Evolutionary conservation across 2,329 filamentous ascomycete genomes (phyloP), one percentile per base, ranked within the genome.

Genomic region (Pseudofabraea citricarpa): DNA sequence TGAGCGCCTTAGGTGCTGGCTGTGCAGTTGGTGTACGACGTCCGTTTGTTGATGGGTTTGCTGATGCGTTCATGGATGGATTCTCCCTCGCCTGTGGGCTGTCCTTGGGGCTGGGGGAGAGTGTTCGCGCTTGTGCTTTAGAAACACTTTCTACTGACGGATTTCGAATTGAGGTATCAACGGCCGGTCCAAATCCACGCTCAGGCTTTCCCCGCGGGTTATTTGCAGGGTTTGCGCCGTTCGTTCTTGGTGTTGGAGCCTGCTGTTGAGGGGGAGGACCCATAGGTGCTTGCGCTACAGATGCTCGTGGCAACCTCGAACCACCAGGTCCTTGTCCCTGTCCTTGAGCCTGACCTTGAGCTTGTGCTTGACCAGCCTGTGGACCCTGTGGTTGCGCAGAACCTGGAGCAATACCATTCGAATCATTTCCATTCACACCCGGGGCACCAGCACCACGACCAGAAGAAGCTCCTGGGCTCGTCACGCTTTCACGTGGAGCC

Each of bases 191-290:
- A 36, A 52, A 58, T 2, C 50, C 52, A 15, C 51, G 50, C 18
- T 62, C 62, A 19, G 52, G 49, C 24, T 53, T 58, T 10, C 40
- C 41, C 37, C 56, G 52, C 19, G 45, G 47, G 44, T 48, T 54
- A 9, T 33, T 40, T 4, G 39, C 41, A 6, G 51, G 48, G 7
- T 44, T 47, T 6, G 47, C 36, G 19, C 50, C 53, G 44, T 56
- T 58, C 2, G 44, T 36, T 40, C 57, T 49, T 33, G 78, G 73
- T 39, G 74, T 73, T 27, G 81, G 80, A 38, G 77, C 73, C 63
- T 83, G 81, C 35, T 80, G 77, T 41, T 78, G 74, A 19, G 81
- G 81, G 39, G 82, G 81, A 29, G 81, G 81, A 10, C 82, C 81
- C 33, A 74, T 70, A 4, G 81, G 75, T 35, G 74, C 72, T 59